Evolutionary conservation across 2,329 filamentous ascomycete genomes (phyloP).

Genomic region (Huntiella abstrusa): DNA sequence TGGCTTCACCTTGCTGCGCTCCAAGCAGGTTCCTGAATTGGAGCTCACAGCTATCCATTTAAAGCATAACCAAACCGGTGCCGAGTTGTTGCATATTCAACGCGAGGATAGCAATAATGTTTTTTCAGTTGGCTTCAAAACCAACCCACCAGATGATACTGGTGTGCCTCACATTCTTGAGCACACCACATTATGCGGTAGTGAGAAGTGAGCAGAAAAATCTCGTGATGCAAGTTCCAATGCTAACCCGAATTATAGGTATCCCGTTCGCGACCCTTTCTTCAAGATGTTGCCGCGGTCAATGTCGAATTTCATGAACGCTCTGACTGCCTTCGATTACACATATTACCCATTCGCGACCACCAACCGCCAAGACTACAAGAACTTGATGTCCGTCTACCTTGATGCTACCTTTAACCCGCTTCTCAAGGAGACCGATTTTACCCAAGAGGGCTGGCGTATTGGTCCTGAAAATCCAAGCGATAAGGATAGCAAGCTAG

Average conservation of each 20-base stretch:
- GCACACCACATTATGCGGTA: slow-evolving; percentile 91
- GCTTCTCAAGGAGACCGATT: slow-evolving; percentile 75
- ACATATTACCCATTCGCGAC: slow-evolving; percentile 97
- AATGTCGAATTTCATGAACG: slow-evolving; percentile 99
- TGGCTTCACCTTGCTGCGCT: slow-evolving; percentile 76
- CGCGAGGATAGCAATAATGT: slow-evolving; percentile 97
- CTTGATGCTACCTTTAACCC: slow-evolving; percentile 86
- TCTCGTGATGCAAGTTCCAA: not conserved
- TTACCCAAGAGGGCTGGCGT: slow-evolving; percentile 91
- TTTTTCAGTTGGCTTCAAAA: slow-evolving; percentile 98
- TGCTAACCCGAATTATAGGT: slow-evolving; percentile 31
- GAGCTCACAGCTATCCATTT: slow-evolving; percentile 81
- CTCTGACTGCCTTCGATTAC: slow-evolving; percentile 88
- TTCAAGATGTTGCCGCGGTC: slow-evolving; percentile 99
- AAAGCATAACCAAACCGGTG: slow-evolving; percentile 85
- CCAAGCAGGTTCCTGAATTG: slow-evolving; percentile 85
- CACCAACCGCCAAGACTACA: slow-evolving; percentile 86
- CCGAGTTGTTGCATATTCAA: slow-evolving; percentile 88
- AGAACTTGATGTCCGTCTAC: slow-evolving; percentile 91
- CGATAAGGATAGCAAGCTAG: slow-evolving; percentile 46
- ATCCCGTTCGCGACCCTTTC: slow-evolving; percentile 95
- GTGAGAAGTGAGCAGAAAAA: slow-evolving; percentile 52
- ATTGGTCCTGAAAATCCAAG: slow-evolving; percentile 76
- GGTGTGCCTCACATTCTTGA: slow-evolving; percentile 94
- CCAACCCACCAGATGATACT: slow-evolving; percentile 89